Base-by-base conservation (phyloP, 495 filamentous ascomycete species). In the Hypoxylon intermedium region DNA sequence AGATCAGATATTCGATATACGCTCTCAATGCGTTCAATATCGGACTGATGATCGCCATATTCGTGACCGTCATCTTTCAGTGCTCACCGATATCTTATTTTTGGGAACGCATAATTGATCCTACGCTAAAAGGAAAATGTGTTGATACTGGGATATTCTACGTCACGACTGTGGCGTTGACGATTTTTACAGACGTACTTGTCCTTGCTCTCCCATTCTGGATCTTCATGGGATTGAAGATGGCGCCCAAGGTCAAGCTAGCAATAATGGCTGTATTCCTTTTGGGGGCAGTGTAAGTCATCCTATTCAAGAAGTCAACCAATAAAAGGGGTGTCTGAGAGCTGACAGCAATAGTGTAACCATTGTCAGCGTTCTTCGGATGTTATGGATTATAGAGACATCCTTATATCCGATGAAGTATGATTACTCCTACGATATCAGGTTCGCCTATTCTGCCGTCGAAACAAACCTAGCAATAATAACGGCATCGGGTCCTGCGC, bases 31-130 rank as follows among this genome's bases (percentile, higher is more conserved):
- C 69, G 3, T 71, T 82, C 58, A 83, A 83, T 28, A 66, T 85
- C 12, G 70, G 67, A 0, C 75, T 83, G 48, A 82, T 83, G 68
- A 67, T 85, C 49, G 75, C 75, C 9, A 76, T 83, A 6, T 80
- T 86, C 46, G 72, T 87, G 15, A 81, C 78, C 38, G 81, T 82
- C 24, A 73, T 85, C n/a, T 78, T 87, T 43, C 86, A 88, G 60
- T 85, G 82, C 62, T 69, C 68, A 0, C 82, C 83, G 0, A 67
- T 84, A 19, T 58, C 72, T 6, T 79, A 74, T 58, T 79, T 81
- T 63, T 84, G 78, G 79, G 12, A 67, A 37, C 62, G 62, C 11
- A 56, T 65, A 2, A 55, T 38, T 6, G 64, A 82, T 37, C 59
- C 59, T 0, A 69, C 68, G 4, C 52, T 81, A 23, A 67, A 65